Evolutionary conservation across 306 rosid species (phyloP), one percentile per base, ranked within the genome.

Genomic region (Clitoria ternatea): DNA sequence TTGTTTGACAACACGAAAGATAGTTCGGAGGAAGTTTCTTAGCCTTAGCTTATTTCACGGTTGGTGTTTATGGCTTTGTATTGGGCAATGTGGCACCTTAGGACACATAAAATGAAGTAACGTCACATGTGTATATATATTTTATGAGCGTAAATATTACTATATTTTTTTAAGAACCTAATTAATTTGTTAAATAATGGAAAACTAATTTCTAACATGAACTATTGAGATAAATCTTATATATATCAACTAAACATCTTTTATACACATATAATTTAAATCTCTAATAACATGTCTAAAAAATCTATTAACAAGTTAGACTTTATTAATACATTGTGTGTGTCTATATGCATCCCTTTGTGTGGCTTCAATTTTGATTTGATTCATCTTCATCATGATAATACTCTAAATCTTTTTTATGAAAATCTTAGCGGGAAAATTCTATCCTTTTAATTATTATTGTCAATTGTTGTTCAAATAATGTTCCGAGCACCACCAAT

Each of bases 71-170:
- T 30, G 71, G 75, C 42, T 57, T 35, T 44, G 6, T 48, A 69
- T 36, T 18, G 68, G 35, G 77, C 35, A 76, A 82, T 79, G 89
- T 85, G 86, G 85, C 83, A 64, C 6, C 65, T 1, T 76, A 27
- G 12, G n/a, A 61, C 54, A 47, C 81, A 72, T 36, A 72, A 7
- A 7, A 62, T 24, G 52, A 14, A 33, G 42, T 6, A 53, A 0
- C 61, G 24, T n/a, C 29, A n/a, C 35, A n/a, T n/a, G n/a, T n/a
- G n/a, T n/a, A n/a, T n/a, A n/a, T n/a, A n/a, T n/a, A n/a, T n/a
- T n/a, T n/a, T n/a, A n/a, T n/a, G n/a, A n/a, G n/a, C n/a, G n/a
- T n/a, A n/a, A n/a, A n/a, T n/a, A n/a, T n/a, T n/a, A n/a, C n/a
- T n/a, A n/a, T n/a, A n/a, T n/a, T n/a, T n/a, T n/a, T n/a, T n/a